These are phyloP conservation scores for Cyberlindnera xylosilytica DNA, from an alignment of 805 yeast genomes.

Conservation along the genomic window DNA sequence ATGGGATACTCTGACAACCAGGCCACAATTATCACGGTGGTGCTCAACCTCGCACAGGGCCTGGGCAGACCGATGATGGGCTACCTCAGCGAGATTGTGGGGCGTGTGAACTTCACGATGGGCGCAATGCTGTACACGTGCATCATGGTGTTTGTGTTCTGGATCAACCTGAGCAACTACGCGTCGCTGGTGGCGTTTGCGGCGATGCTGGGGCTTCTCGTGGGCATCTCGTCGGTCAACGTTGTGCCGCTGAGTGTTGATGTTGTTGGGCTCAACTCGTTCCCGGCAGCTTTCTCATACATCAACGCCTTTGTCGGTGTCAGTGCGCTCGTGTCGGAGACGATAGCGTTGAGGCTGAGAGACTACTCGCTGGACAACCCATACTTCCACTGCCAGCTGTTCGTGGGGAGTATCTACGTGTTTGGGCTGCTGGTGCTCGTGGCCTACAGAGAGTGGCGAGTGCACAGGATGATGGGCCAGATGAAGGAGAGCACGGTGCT, in stretches of 20 bases:
- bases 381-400: slow-evolving; percentile 56
- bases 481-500: slow-evolving; percentile 4
- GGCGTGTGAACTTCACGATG: slow-evolving; percentile 45
- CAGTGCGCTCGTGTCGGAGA: slow-evolving; percentile 45
- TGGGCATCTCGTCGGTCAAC: slow-evolving; percentile 45
- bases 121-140: slow-evolving; percentile 33
- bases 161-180: slow-evolving; percentile 46
- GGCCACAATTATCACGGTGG: slow-evolving; percentile 44
- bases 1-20: slow-evolving; percentile 43
- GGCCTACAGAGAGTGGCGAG: slow-evolving; percentile 50
- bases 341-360: slow-evolving; percentile 50
- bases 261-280: slow-evolving; percentile 34
- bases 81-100: slow-evolving; percentile 39
- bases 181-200: slow-evolving; percentile 39
- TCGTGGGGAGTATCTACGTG: slow-evolving; percentile 51
- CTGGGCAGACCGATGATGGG: slow-evolving; percentile 52
- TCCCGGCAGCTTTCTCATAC: slow-evolving; percentile 38
- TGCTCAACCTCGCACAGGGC: slow-evolving; percentile 43
- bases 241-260: slow-evolving; percentile 40
- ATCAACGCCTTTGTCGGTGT: slow-evolving; percentile 32
- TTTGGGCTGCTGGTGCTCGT: slow-evolving; percentile 40
- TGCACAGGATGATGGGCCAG: slow-evolving; percentile 37
- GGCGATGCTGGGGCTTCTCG: slow-evolving; percentile 39
- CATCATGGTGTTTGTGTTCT: slow-evolving; percentile 41
- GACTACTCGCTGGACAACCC: slow-evolving; percentile 37